Conservation (phyloP, 2,329 filamentous ascomycete genomes). For the Elsinoe arachidis region DNA sequence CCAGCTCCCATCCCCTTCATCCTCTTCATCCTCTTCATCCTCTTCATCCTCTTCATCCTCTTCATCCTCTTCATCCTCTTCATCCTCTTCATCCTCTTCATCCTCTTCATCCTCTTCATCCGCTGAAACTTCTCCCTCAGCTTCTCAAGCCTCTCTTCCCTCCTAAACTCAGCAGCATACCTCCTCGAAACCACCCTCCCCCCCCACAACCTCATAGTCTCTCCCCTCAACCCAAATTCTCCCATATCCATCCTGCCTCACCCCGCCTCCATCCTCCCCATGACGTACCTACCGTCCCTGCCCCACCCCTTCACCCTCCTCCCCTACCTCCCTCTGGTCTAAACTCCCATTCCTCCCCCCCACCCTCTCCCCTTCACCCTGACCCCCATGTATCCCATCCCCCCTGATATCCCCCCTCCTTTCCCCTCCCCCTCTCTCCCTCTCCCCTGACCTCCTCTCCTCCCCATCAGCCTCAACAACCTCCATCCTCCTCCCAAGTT, state of each 20-base stretch:
- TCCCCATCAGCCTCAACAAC: background rate
- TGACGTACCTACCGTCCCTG: background rate
- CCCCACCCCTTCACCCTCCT: background rate
- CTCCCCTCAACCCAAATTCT: background rate
- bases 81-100: no score
- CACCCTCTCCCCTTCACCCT: background rate
- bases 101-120: no score
- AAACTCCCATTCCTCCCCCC: background rate
- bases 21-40: no score
- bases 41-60: no score
- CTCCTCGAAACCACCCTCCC: no score
- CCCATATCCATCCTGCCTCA: background rate
- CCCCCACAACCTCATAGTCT: no score
- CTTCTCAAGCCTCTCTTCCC: no score
- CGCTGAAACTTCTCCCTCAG: no score
- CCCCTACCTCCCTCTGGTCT: background rate
- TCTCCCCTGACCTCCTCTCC: background rate
- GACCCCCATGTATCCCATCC: background rate
- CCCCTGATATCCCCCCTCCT: background rate
- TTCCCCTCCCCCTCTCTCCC: background rate
- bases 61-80: no score
- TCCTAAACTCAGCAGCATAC: no score
- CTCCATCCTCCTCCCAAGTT: constrained; percentile 40
- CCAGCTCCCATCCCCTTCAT: no score
- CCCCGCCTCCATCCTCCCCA: background rate